Percentiles rank a stretch among this genome's conserved stretches.
Conservation (phyloP, 371 early-diverging fungal genomes). For the Zancudomyces culisetae region DNA sequence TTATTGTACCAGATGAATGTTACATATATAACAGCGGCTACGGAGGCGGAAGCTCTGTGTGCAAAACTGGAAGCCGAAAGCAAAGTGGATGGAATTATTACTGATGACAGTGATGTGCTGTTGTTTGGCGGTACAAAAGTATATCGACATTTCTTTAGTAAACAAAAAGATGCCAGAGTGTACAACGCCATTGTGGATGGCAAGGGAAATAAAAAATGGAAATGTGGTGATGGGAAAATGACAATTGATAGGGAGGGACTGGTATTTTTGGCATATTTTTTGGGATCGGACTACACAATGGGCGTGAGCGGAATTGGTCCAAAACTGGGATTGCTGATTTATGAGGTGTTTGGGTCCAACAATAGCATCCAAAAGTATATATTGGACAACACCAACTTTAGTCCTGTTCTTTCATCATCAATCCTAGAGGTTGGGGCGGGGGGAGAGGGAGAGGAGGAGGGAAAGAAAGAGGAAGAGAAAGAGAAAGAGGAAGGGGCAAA, state of each 20-base stretch:
- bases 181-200: constrained; percentile 50
- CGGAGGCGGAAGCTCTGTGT: constrained; percentile 97
- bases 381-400: too few species aligned
- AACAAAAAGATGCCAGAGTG: constrained; percentile 65
- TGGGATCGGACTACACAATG: constrained; percentile 96
- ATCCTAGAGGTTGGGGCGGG: too few species aligned
- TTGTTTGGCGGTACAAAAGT: constrained; percentile 74
- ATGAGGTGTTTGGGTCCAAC: constrained; percentile 32
- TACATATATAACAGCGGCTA: constrained; percentile 82
- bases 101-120: constrained; percentile 97
- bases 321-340: constrained; percentile 65
- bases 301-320: constrained; percentile 86
- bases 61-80: constrained; percentile 44
- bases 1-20: constrained; percentile 86
- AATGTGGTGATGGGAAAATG: too few species aligned
- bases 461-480: too few species aligned
- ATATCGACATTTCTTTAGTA: constrained; percentile 90
- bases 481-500: too few species aligned
- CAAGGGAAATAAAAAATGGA: too few species aligned
- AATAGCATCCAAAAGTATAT: too few species aligned
- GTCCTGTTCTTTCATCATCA: too few species aligned
- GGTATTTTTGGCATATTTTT: constrained; percentile 67
- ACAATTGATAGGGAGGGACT: constrained; percentile 47
- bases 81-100: constrained; percentile 90
- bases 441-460: too few species aligned